Evolutionary conservation across 106 monocot genomes (phyloP).

Genomic region (Platanthera guangdongensis): DNA sequence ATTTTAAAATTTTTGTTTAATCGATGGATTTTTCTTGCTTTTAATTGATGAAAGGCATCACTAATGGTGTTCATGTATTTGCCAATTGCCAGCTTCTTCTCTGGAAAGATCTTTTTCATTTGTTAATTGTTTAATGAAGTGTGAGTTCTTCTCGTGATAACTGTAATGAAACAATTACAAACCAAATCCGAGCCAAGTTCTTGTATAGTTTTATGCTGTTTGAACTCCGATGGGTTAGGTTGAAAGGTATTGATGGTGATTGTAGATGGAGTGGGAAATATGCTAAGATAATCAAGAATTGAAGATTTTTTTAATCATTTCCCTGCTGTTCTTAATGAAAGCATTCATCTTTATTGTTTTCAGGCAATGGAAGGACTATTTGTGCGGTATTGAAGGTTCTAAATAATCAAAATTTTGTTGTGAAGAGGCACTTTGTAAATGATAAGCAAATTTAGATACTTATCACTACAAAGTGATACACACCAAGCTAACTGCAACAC

Average conservation of each 20-base stretch:
- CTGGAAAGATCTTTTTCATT: not conserved
- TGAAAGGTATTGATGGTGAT: not conserved
- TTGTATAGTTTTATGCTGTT: not conserved
- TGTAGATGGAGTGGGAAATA: not conserved
- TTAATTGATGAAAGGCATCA: not conserved
- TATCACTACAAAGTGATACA: not conserved
- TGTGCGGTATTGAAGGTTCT: conserved; percentile 1
- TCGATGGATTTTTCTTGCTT: not conserved
- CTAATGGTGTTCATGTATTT: not conserved
- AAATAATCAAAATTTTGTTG: not conserved
- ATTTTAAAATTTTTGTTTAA: not conserved
- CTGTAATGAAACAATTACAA: not conserved
- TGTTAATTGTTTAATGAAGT: not conserved
- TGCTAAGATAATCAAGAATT: not conserved
- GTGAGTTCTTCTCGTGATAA: not conserved
- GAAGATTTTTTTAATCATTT: not conserved
- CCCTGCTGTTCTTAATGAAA: not conserved
- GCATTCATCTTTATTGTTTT: not conserved
- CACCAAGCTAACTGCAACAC: not conserved
- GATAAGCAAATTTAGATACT: not conserved
- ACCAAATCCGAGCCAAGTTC: not conserved
- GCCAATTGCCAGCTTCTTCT: not conserved
- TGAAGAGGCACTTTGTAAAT: not conserved
- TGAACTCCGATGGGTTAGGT: not conserved
- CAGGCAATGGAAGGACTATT: not conserved